A percentile compares a stretch with the other conserved stretches of the same genome.
Conservation (phyloP, 108 stramenopile species). For the Pelagomonas calceolata region DNA sequence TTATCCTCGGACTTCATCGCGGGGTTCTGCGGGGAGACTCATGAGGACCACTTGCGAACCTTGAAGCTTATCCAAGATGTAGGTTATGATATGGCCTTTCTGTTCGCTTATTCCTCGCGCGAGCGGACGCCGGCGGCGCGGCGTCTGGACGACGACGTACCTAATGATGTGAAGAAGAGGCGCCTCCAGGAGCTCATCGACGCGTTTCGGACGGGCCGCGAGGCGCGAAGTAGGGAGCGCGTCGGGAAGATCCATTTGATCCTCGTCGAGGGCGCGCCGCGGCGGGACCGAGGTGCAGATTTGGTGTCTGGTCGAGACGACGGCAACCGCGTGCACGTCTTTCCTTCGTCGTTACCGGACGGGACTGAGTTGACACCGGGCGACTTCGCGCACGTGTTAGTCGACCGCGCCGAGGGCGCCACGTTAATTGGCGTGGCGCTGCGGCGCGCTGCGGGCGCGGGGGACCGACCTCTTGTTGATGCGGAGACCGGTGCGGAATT, state of each 20-base stretch:
- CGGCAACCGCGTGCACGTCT: not conserved
- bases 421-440: too few species aligned
- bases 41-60: conserved; percentile 83
- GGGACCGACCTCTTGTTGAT: too few species aligned
- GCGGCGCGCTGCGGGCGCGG: too few species aligned
- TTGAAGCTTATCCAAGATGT: conserved; percentile 71
- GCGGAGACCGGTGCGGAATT: too few species aligned
- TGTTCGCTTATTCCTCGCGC: conserved; percentile 93
- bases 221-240: not conserved
- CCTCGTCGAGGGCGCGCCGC: not conserved
- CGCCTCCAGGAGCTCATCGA: conserved; percentile 35
- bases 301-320: not conserved
- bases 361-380: not conserved
- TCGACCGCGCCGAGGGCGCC: not conserved
- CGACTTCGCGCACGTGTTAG: not conserved
- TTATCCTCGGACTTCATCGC: conserved; percentile 89
- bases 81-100: conserved; percentile 84
- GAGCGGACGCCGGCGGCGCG: conserved; percentile 85
- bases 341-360: not conserved
- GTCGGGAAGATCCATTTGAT: not conserved
- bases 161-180: conserved; percentile 65
- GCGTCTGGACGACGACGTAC: conserved; percentile 84
- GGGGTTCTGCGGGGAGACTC: conserved; percentile 96
- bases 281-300: not conserved
- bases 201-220: not conserved